phyloP scores from a whole-genome alignment of 23 red algal species.

The Gracilaria domingensis region DNA sequence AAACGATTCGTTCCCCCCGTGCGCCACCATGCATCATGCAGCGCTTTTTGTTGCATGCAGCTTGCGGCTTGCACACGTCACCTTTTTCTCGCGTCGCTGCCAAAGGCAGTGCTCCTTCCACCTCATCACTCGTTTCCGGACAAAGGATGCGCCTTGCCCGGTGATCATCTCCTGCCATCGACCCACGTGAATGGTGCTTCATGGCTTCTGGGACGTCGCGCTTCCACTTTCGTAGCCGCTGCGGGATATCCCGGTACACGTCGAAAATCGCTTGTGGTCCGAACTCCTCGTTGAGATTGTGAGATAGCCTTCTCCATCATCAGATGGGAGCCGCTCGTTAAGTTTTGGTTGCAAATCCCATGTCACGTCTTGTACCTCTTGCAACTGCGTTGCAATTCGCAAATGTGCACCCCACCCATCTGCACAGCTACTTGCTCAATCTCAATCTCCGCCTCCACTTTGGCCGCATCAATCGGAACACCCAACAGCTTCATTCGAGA shows the following conservation, averaged over 20 bases:
- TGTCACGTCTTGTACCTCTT: not conserved
- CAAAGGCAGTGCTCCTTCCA: not conserved
- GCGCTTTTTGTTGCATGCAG: not conserved
- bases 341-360: not conserved
- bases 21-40: no score
- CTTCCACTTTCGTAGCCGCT: no score
- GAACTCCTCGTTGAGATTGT: no score
- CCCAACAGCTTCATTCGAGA: not conserved
- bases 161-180: no score
- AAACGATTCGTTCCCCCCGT: not conserved
- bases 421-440: not conserved
- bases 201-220: no score
- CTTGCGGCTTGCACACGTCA: not conserved
- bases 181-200: no score
- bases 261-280: no score
- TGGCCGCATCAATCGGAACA: not conserved
- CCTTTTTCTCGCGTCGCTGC: not conserved
- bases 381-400: not conserved
- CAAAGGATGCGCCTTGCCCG: not conserved
- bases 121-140: not conserved
- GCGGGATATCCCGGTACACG: no score
- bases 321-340: no score
- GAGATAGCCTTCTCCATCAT: no score
- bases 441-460: conserved; percentile 42
- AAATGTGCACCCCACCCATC: not conserved